Base-by-base conservation (phyloP, 345 rosid species). In the Cardamine occulta region DNA sequence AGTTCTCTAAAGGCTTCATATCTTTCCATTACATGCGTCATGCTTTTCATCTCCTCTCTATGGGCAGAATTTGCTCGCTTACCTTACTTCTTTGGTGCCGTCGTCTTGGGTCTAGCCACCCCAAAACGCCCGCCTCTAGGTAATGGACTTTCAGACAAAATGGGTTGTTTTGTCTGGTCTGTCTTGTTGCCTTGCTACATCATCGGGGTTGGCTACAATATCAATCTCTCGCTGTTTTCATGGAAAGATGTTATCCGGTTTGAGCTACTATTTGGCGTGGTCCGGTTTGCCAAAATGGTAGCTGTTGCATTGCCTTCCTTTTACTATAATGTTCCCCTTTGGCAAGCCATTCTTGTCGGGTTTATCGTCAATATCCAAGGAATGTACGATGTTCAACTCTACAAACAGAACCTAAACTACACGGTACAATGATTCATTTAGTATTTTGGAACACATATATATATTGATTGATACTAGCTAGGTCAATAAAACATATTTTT, bases 331-430 rank as follows among this genome's bases (percentile, higher is more conserved):
- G 56, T 86, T 56, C 84, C 89, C 0, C 66, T 83, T 29, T n/a
- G 51, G 63, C 87, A 86, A 11, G 85, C 89, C 0, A 15, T 84
- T 54, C 70, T 81, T 14, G 80, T 82, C 4, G 84, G 79, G 5
- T 44, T 82, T 17, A 68, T 84, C 26, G 68, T 84, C 77, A 86
- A 74, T 62, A 70, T 75, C 68, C 85, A 84, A 68, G 87, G 87
- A 28, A 29, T 82, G 12, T 74, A 80, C 67, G 87, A 84, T 48
- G 60, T 84, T 40, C 83, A 76, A 12, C 17, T 74, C n/a, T 82
- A 70, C 55, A 55, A 68, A 28, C 72, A 70, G 4, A 75, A 76
- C 31, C 24, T 54, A 66, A 74, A 62, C 21, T 69, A 62, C 71
- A 47, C 32, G 75, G 82, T 79, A 73, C n/a, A n/a, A 8, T 18